Conservation (phyloP, 2,329 filamentous ascomycete genomes). For the Clonostachys rhizophaga region DNA sequence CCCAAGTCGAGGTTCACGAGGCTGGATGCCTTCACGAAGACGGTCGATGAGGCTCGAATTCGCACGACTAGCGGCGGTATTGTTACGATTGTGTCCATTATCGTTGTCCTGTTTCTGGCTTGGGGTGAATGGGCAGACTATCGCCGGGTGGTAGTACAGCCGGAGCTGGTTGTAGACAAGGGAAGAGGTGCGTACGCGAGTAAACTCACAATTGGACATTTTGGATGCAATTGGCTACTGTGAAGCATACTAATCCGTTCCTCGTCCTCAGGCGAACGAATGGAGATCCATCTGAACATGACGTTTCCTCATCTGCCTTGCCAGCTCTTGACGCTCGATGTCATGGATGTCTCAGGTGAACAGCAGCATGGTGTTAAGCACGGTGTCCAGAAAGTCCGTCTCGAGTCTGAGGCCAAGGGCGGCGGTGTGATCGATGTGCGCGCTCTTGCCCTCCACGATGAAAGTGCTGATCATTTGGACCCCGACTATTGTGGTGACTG, state of each 20-base stretch:
- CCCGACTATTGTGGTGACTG: constrained; percentile 91
- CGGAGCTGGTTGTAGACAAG: constrained; percentile 94
- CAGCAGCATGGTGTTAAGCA: constrained; percentile 93
- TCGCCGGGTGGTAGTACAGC: constrained; percentile 76
- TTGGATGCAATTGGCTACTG: too few species aligned
- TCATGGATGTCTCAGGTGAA: constrained; percentile 98
- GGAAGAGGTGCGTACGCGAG: constrained; percentile 64
- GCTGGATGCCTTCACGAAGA: constrained; percentile 99
- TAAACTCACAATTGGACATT: constrained; percentile 1
- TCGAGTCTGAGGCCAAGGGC: constrained; percentile 68
- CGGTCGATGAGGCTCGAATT: constrained; percentile 94
- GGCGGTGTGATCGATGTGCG: constrained; percentile 70
- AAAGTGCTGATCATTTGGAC: constrained; percentile 73
- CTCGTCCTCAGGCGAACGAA: constrained; percentile 69
- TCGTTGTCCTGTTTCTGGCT: constrained; percentile 83
- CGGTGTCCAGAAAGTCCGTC: constrained; percentile 85
- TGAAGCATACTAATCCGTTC: not conserved
- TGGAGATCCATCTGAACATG: constrained; percentile 98
- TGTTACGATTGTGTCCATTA: constrained; percentile 84
- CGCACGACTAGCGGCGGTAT: constrained; percentile 94
- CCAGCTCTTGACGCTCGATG: constrained; percentile 91
- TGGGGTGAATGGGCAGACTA: constrained; percentile 98
- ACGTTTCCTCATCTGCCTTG: constrained; percentile 93
- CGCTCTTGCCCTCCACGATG: constrained; percentile 60
- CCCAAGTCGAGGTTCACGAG: constrained; percentile 90